Base-by-base conservation (phyloP, 129 eudicot species). In the Escallonia herrerae region DNA sequence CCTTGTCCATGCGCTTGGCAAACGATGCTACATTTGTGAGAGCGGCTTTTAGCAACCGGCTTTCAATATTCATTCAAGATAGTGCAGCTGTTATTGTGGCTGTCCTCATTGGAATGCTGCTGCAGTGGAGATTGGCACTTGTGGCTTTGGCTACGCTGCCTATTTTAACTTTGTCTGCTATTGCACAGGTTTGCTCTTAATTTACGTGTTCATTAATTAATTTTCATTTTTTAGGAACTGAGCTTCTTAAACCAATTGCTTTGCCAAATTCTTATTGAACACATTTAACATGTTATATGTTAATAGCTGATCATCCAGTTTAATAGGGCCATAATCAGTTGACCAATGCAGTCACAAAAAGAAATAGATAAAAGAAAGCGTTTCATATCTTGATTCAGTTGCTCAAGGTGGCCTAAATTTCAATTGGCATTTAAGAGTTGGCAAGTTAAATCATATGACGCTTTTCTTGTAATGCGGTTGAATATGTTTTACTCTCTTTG, bases 21-120 rank as follows among this genome's bases (percentile, higher is more conserved):
- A 91, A 88, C 64, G 98, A 91, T 85, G 98, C 98, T 68, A 91
- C 98, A 62, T 91, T 91, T 77, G 96, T 91, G 70, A 80, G 98
- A 83, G 96, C 96, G 65, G 91, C 95, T 77, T 87, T 91, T 73
- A 88, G 96, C 76, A 88, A 91, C 73, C 84, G 98, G 1, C 86
- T 88, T 62, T 87, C 98, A 56, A 88, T 91, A 56, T 77, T 91
- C 47, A 85, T 91, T 62, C 98, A 87, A 71, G 96, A 91, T 70
- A 83, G 95, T 84, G 80, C 96, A 40, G 95, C 95, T 12, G 82
- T 91, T 71, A 10, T 85, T 15, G 96, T 85, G 37, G 98, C 98
- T 59, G 66, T 88, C 58, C 71, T 88, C 68, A 91, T 91, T 44
- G 98, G 96, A 62, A 76, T 83, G 87, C 61, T 91, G 58, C 73